Evolutionary conservation across 2,329 filamentous ascomycete genomes (phyloP), one percentile per base, ranked within the genome.

Genomic region (Verticillium longisporum): DNA sequence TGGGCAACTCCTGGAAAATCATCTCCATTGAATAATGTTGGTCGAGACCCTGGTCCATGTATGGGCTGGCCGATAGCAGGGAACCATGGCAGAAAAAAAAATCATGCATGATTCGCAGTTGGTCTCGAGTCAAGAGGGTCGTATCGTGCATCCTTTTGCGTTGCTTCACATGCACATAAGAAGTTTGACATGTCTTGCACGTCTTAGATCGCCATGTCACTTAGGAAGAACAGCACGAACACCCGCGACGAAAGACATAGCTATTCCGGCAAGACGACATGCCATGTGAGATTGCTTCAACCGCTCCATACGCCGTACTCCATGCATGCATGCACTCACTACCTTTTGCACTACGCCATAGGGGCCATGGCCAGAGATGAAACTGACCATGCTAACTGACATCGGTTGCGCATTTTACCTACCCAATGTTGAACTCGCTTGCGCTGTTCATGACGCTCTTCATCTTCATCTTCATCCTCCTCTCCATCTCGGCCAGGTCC

Each of bases 371-470:
- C 55, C 21, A 61, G 33, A 26, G 26, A 26, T 26, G 26, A 26
- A 26, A 26, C 26, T 4, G 26, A 26, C 26, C 26, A 26, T 26
- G 26, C 26, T 26, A 4, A 26, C 26, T 26, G 26, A 26, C 26
- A 26, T 26, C 3, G 26, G 26, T 26, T 26, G 26, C 26, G 26
- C 26, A 26, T 2, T 26, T 26, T 26, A 56, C 60, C 60, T 75
- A 88, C n/a, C 86, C 86, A 70, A 90, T 83, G 70, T 90, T 90
- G 69, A 90, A 90, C 75, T 90, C 87, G 65, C 81, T 80, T 21
- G 85, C 83, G 62, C 78, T 80, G 66, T 80, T 76, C 75, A 83
- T 83, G 67, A 80, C 77, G 62, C 80, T 75, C 74, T 80, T 78
- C 72, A 86, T 84, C 75, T 84, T 87, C 76, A 83, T 83, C 76